Evolutionary conservation across 805 yeast species (phyloP), one percentile per base, ranked within the genome.

Genomic region (Metschnikowia henanensis): DNA sequence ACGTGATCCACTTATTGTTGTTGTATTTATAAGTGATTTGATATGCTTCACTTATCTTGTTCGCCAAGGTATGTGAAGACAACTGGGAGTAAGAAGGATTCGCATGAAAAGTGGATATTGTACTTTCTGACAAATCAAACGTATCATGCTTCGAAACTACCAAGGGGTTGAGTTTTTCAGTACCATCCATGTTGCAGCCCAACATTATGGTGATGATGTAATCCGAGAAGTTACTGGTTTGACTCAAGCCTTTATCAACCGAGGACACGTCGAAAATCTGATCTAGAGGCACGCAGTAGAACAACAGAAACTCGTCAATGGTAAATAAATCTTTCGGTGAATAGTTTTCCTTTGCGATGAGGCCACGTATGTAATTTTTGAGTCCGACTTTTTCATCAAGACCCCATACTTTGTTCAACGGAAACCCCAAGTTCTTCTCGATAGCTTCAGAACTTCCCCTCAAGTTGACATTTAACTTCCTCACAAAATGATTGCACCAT

Each of bases 171-270:
- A 80, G 57, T 54, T 80, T 81, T 47, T 82, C 87, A 4, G 80
- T 68, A 1, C 87, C 87, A 55, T 79, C 83, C 12, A 79, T 65
- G 53, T 81, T 82, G 28, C 79, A 72, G 22, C 87, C 83, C 4
- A 82, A 62, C 83, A 82, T 76, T 8, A 81, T 76, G 0, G 85
- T 79, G 7, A 70, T 51, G 6, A 68, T 62, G 34, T 60, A 75
- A 67, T 63, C 80, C 47, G 73, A 60, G 5, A 69, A 62, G 20
- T 61, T 56, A 30, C 57, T 55, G 6, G 67, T 57, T 39, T 68
- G 75, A 36, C 65, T 66, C 22, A 70, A 55, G 5, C 76, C 75
- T 48, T 69, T 69, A 46, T 70, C 74, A 10, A 70, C 64, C 2
- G 73, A 66, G 6, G 73, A 67, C 4, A 69, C 70, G 47, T 70